These are phyloP conservation scores for Chenopodium quinoa DNA, from an alignment of 148 eudicot species.

Conservation along the genomic window DNA sequence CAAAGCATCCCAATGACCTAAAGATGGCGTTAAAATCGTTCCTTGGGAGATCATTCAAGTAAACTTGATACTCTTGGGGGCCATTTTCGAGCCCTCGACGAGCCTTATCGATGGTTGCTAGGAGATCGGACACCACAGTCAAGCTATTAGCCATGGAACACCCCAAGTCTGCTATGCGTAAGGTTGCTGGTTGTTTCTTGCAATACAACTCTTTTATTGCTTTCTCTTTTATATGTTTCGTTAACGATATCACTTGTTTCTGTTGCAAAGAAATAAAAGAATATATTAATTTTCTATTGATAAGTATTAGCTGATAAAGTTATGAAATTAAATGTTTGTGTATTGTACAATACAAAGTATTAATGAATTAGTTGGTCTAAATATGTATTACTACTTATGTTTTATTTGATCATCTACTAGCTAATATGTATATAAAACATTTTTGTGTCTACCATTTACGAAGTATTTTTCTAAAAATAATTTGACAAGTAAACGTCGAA, in stretches of 20 bases:
- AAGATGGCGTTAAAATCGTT: slow-evolving; percentile 52
- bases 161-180: slow-evolving; percentile 31
- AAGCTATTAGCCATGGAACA: slow-evolving; percentile 23
- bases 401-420: too few species aligned
- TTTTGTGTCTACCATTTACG: too few species aligned
- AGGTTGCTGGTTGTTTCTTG: slow-evolving; percentile 1
- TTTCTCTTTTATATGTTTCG: slow-evolving; percentile 19
- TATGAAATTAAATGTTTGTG: too few species aligned
- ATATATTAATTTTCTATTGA: too few species aligned
- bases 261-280: neutral
- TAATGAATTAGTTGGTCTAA: too few species aligned
- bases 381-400: too few species aligned
- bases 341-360: too few species aligned
- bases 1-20: slow-evolving; percentile 20
- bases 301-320: too few species aligned
- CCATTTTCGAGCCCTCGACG: neutral
- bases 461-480: too few species aligned
- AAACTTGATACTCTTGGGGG: slow-evolving; percentile 26
- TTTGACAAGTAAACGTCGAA: too few species aligned
- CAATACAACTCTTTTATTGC: slow-evolving; percentile 14
- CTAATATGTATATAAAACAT: too few species aligned
- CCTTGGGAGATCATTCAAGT: slow-evolving; percentile 46
- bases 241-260: slow-evolving; percentile 13
- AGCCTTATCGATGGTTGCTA: neutral
- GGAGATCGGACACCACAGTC: neutral